A percentile compares a stretch with the other conserved stretches of the same genome.
Evolutionary conservation across 192 early-diverging fungal species (phyloP).

Genomic region (Piromyces sp.): DNA sequence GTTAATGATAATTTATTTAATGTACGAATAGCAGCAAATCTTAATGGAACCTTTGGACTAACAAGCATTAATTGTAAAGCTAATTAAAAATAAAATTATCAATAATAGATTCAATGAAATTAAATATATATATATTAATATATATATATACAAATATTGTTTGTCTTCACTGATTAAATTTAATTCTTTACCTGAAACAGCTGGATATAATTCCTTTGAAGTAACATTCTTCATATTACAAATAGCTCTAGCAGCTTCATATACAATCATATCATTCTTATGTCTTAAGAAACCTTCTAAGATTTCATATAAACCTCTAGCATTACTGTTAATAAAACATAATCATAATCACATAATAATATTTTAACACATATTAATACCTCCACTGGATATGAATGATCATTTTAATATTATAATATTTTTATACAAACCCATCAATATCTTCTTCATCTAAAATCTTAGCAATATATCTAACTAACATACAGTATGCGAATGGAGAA

Average conservation of each 20-base stretch:
- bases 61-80: slow-evolving; percentile 84
- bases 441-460: slow-evolving; percentile 40
- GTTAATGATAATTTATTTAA: slow-evolving; percentile 81
- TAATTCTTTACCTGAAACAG: slow-evolving; percentile 52
- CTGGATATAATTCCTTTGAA: slow-evolving; percentile 71
- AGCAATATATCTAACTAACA: slow-evolving; percentile 81
- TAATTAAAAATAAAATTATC: too few species aligned
- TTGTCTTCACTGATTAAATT: too few species aligned
- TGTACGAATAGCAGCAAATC: slow-evolving; percentile 93
- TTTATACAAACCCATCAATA: neutral
- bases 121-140: too few species aligned
- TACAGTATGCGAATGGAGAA: slow-evolving; percentile 73
- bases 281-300: slow-evolving; percentile 82
- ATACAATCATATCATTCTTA: slow-evolving; percentile 94
- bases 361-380: too few species aligned
- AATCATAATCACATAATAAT: too few species aligned
- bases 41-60: slow-evolving; percentile 77
- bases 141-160: too few species aligned
- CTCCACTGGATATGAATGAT: too few species aligned
- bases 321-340: too few species aligned
- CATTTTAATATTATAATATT: too few species aligned
- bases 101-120: too few species aligned
- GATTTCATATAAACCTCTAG: slow-evolving; percentile 43
- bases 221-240: slow-evolving; percentile 75
- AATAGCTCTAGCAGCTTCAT: slow-evolving; percentile 91